Evolutionary conservation across 78 protist species (phyloP), one percentile per base, ranked within the genome.

Genomic region (Dictyostelium capitatum): DNA sequence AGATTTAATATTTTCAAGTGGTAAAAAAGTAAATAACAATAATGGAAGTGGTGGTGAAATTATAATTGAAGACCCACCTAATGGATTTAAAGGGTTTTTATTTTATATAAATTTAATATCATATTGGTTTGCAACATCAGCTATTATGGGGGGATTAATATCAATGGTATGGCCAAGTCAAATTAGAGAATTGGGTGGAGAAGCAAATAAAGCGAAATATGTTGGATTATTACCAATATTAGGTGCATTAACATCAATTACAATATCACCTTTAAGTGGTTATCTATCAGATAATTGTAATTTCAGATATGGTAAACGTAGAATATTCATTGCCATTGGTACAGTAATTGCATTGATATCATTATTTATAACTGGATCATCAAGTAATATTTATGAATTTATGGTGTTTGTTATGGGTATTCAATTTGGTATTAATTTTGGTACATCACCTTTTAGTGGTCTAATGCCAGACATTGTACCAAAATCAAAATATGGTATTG

Each of bases 371-470:
- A 37, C 32, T 1, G 69, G 75, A 9, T 57, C 14, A 0, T 6
- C 65, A 0, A n/a, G 14, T 7, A 17, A 67, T 43, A 56, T 84
- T 7, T 10, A 37, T 19, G 17, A 19, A 9, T 84, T 84, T 43
- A 84, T 57, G 53, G 1, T 74, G 6, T 37, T 54, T 6, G 1
- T 59, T 4, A 74, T 84, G 74, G 73, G 75, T 12, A 7, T 57
- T 14, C 83, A 84, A 20, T 84, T 84, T 74, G 91, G 91, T 30
- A 56, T 84, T 12, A 84, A 74, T 62, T 84, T 72, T 72, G 90
- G 82, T 5, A 67, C 70, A 4, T 32, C 73, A 10, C 83, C 91
- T 25, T 84, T 25, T 30, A 23, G 65, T 19, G 79, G 80, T 1
- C 8, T 84, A 28, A 54, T 84, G 75, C 82, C 91, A 0, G 91